Conservation (phyloP, 306 rosid genomes). For the Neltuma alba region DNA sequence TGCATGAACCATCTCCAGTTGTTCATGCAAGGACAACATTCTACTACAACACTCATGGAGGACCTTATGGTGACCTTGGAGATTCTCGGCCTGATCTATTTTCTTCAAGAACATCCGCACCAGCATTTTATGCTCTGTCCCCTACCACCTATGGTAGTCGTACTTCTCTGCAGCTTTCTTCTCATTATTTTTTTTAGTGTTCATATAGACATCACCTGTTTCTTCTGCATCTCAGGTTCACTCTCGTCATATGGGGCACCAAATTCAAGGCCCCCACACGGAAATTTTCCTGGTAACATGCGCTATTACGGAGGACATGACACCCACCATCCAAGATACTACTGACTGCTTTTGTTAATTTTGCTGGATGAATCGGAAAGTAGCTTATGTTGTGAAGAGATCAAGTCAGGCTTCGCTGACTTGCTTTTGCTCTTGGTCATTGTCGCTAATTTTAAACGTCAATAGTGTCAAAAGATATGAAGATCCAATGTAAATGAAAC, state of each 20-base stretch:
- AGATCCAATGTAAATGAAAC: not conserved
- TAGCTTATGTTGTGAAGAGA: not conserved
- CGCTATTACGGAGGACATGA: too few relatives aligned
- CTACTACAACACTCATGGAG: too few relatives aligned
- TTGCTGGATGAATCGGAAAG: too few relatives aligned
- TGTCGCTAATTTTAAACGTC: not conserved
- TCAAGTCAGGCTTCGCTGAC: not conserved
- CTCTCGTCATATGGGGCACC: constrained; percentile 42
- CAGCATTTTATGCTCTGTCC: not conserved
- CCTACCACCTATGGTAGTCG: constrained; percentile 38
- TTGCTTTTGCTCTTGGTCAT: not conserved
- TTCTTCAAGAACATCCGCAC: not conserved
- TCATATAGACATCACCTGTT: constrained; percentile 25
- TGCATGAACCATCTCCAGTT: too few relatives aligned
- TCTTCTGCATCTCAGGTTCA: constrained; percentile 45
- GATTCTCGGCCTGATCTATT: constrained; percentile 16
- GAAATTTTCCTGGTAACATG: constrained; percentile 36
- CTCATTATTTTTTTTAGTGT: not conserved
- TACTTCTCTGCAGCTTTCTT: not conserved
- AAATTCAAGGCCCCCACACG: constrained; percentile 36
- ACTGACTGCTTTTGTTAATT: constrained; percentile 28
- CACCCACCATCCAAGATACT: constrained; percentile 39
- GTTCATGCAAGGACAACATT: too few relatives aligned
- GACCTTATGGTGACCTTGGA: constrained; percentile 16
- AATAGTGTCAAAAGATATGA: too few relatives aligned